These are phyloP conservation scores for Thalassiosira livingstoniorum DNA, from an alignment of 352 stramenopile genomes.

Conservation along the genomic window DNA sequence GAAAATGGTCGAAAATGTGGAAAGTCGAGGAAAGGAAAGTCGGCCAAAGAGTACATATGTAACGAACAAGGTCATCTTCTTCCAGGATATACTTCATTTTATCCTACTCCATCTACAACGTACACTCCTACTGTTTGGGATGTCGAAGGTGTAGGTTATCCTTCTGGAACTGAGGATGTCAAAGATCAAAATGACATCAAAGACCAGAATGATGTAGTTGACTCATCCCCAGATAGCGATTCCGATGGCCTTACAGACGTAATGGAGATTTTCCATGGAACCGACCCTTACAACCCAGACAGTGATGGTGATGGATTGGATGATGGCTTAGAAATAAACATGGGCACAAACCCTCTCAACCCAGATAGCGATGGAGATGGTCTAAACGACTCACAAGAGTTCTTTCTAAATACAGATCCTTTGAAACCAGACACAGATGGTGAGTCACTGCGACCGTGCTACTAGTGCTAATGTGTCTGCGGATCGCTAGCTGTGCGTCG, in stretches of 20 bases:
- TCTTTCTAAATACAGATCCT: neutral
- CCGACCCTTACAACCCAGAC: slow-evolving; percentile 15
- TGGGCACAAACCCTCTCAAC: slow-evolving; percentile 11
- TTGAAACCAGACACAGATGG: neutral
- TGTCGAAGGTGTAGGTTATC: no score
- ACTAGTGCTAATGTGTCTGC: neutral
- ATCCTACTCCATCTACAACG: no score
- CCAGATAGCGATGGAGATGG: slow-evolving; percentile 30
- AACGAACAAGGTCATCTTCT: neutral
- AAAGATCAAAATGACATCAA: no score
- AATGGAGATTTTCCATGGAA: slow-evolving; percentile 19
- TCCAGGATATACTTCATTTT: neutral
- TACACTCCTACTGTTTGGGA: no score
- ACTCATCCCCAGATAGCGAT: slow-evolving; percentile 2
- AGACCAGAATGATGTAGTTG: neutral
- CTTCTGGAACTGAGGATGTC: no score
- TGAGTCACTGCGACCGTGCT: neutral
- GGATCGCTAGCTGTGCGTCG: neutral
- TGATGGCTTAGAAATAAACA: slow-evolving; percentile 11
- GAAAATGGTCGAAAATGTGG: no score
- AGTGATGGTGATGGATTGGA: slow-evolving; percentile 17
- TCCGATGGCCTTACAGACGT: slow-evolving; percentile 25
- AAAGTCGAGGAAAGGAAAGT: no score
- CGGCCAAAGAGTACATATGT: neutral
- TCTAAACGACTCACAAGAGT: slow-evolving; percentile 10